phyloP scores from a whole-genome alignment of 164 flowering plant genomes.

The Piper betle region DNA sequence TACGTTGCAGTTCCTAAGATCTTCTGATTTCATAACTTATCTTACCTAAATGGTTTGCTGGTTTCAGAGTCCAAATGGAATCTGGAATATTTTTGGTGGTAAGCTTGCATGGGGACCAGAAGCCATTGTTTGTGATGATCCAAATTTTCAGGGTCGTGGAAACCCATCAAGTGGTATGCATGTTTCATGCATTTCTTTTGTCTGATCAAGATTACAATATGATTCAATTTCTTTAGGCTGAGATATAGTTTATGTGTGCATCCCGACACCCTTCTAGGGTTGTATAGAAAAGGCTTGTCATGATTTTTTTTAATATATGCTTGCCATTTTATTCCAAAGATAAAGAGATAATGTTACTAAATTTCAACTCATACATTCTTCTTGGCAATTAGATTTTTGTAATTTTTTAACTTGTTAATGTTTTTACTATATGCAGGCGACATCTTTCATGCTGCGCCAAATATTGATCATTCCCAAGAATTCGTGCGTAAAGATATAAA shows the following conservation, averaged over 20 bases:
- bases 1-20: not conserved
- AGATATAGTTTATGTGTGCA: not conserved
- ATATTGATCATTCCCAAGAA: slow-evolving; percentile 50
- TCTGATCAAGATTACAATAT: not conserved
- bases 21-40: not conserved
- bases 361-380: too few species aligned
- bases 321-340: too few species aligned
- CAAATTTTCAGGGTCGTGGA: slow-evolving; percentile 55
- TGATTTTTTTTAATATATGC: too few species aligned
- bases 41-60: not conserved
- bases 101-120: slow-evolving; percentile 64
- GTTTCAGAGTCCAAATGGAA: slow-evolving; percentile 45
- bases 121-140: slow-evolving; percentile 69
- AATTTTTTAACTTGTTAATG: not conserved
- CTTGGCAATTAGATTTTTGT: not conserved
- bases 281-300: too few species aligned
- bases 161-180: slow-evolving; percentile 52
- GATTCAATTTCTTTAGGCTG: not conserved
- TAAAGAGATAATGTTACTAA: too few species aligned
- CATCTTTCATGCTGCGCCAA: slow-evolving; percentile 58
- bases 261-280: too few species aligned
- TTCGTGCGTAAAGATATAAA: slow-evolving; percentile 47
- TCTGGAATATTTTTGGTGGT: slow-evolving; percentile 60
- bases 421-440: slow-evolving; percentile 32
- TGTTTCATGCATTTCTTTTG: not conserved